phyloP scores from a whole-genome alignment of 495 filamentous ascomycete genomes.

The Xylaria intraflava region DNA sequence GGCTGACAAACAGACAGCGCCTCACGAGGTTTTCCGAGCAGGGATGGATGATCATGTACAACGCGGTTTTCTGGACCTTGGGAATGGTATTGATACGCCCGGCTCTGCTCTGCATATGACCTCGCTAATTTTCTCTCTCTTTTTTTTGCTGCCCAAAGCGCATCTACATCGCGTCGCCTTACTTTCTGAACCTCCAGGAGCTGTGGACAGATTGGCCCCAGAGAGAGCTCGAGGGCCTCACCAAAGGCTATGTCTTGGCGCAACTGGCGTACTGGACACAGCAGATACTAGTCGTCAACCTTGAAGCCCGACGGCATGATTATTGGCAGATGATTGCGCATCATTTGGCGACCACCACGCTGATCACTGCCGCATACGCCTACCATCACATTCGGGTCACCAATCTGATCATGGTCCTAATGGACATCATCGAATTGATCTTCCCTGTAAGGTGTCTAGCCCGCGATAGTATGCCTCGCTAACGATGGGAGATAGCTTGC shows the following conservation, averaged over 20 bases:
- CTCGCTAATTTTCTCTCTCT: background rate
- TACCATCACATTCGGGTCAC: slow-evolving; percentile 63
- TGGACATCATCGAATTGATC: slow-evolving; percentile 71
- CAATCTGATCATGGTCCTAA: slow-evolving; percentile 63
- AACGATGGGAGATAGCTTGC: slow-evolving; percentile 43
- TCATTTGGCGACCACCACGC: slow-evolving; percentile 61
- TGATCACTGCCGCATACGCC: slow-evolving; percentile 58
- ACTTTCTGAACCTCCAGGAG: slow-evolving; percentile 58
- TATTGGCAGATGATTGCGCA: slow-evolving; percentile 73
- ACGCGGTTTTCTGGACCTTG: slow-evolving; percentile 55
- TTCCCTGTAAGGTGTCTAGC: slow-evolving; percentile 51
- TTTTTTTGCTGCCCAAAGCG: slow-evolving; percentile 40
- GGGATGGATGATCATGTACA: slow-evolving; percentile 64
- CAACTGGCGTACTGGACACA: slow-evolving; percentile 73
- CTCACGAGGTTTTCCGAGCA: slow-evolving; percentile 65
- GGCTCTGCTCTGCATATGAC: background rate
- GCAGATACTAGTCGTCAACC: slow-evolving; percentile 68
- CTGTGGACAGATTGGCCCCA: slow-evolving; percentile 65
- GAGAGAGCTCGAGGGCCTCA: slow-evolving; percentile 48
- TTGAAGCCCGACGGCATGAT: slow-evolving; percentile 71
- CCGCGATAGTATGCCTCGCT: background rate
- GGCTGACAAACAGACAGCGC: slow-evolving; percentile 54
- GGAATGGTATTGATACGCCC: slow-evolving; percentile 55
- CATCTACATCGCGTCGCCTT: slow-evolving; percentile 55
- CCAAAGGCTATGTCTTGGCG: slow-evolving; percentile 69